Evolutionary conservation across 345 rosid species (phyloP), one percentile per base, ranked within the genome.

Genomic region (Dipteronia sinensis): DNA sequence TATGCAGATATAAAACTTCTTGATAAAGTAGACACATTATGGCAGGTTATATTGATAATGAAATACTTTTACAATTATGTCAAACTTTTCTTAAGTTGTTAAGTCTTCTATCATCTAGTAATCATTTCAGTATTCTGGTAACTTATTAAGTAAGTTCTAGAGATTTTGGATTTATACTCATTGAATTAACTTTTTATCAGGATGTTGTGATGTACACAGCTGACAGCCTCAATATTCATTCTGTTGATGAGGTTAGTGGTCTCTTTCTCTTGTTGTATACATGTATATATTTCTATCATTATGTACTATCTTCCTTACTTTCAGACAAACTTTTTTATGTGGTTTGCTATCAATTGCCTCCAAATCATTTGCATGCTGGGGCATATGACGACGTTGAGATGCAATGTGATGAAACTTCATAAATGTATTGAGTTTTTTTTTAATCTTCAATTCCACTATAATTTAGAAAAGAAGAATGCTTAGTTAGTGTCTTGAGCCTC

Each of bases 161-260:
- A 19, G 58, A 4, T 25, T 9, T 66, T 49, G 62, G 19, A 77
- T 66, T 23, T 23, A 15, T 62, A 9, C 22, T 56, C 34, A 17
- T 65, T 77, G 67, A 65, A 16, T 69, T 75, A 47, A 59, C 73
- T 77, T 17, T 78, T 47, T 71, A 70, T 46, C 87, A 94, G 98
- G 97, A 90, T 88, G 93, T 86, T 69, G 84, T 87, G n/a, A 85
- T 96, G 58, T 96, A 94, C 88, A 96, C 97, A 65, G 97, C 97
- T 75, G 99, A 96, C 85, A 85, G 86, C 83, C 81, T 87, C 75
- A 96, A 94, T 73, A 80, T 89, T 77, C 97, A 94, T 84, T 91
- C 93, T 0, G 98, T 96, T 34, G 95, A 96, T 75, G 98, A 96
- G 98, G 98, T 94, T 79, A 64, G 1, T 65, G 51, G 11, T 8